Conservation (phyloP, 2,329 filamentous ascomycete species). For the Talaromyces sp. region DNA sequence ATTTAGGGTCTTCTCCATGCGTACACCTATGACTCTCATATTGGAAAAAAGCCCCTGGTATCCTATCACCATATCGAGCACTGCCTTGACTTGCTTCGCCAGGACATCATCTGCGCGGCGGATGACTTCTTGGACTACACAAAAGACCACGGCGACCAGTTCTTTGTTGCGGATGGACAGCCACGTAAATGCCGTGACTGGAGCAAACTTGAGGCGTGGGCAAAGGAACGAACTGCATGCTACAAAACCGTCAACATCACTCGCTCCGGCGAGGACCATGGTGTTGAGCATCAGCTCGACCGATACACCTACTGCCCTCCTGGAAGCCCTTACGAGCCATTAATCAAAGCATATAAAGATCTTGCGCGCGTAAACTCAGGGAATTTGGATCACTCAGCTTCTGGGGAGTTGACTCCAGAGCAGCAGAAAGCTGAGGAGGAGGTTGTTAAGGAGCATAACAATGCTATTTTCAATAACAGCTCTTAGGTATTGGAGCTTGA, state of each 20-base stretch:
- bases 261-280: slow-evolving; percentile 6
- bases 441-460: slow-evolving; percentile 3
- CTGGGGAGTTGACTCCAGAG: background rate
- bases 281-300: slow-evolving; percentile 3
- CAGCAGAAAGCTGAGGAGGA: background rate
- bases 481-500: background rate
- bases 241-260: slow-evolving; percentile 9
- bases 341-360: slow-evolving; percentile 1
- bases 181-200: slow-evolving; percentile 5
- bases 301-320: slow-evolving; percentile 7
- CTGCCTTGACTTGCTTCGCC: slow-evolving; percentile 5
- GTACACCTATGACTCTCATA: slow-evolving; percentile 4
- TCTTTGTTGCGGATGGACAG: background rate
- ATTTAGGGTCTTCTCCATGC: slow-evolving; percentile 1
- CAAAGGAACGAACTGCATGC: slow-evolving; percentile 1
- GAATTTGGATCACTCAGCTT: background rate
- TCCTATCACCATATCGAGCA: slow-evolving; percentile 7
- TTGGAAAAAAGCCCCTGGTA: slow-evolving; percentile 1
- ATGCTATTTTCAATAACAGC: background rate
- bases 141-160: background rate
- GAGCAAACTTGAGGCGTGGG: slow-evolving; percentile 1
- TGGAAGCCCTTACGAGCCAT: slow-evolving; percentile 3
- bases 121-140: slow-evolving; percentile 3
- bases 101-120: slow-evolving; percentile 2
- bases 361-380: slow-evolving; percentile 2